Evolutionary conservation across 2,329 filamentous ascomycete species (phyloP).

Genomic region (Hortaea sp.): DNA sequence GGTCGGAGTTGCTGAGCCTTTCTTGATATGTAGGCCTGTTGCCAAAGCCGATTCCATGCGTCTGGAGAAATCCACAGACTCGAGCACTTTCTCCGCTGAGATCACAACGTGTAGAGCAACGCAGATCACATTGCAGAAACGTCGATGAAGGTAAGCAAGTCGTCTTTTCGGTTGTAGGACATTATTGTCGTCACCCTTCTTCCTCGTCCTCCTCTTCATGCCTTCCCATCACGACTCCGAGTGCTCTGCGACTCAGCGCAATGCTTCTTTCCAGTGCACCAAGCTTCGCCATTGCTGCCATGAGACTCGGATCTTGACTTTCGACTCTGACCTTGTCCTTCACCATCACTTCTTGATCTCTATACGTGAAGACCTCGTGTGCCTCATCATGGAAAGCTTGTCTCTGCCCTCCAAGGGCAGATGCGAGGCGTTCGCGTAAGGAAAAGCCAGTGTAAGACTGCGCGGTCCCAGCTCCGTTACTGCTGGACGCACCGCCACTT

Average conservation of each 20-base stretch:
- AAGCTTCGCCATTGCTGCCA: constrained; percentile 76
- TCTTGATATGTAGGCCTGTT: too few relatives aligned
- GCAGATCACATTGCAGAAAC: too few relatives aligned
- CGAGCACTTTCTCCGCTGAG: too few relatives aligned
- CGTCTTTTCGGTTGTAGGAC: neutral
- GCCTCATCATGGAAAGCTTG: constrained; percentile 50
- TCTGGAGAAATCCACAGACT: too few relatives aligned
- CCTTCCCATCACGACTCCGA: constrained; percentile 69
- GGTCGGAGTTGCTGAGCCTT: too few relatives aligned
- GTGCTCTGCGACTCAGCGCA: constrained; percentile 56
- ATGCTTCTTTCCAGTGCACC: constrained; percentile 66
- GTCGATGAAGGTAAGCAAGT: too few relatives aligned
- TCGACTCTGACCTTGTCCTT: constrained; percentile 84
- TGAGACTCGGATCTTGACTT: constrained; percentile 75
- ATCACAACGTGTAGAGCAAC: too few relatives aligned
- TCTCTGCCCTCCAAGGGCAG: constrained; percentile 33
- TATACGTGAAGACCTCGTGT: constrained; percentile 63
- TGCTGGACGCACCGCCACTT: neutral
- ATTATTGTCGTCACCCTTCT: neutral
- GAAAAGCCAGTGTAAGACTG: constrained; percentile 45
- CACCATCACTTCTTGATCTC: constrained; percentile 65
- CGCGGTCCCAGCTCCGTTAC: neutral
- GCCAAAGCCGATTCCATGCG: too few relatives aligned
- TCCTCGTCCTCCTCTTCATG: constrained; percentile 25
- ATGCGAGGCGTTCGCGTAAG: constrained; percentile 45